Base-by-base conservation (phyloP, 257 asterid species). In the Dorcoceras hygrometricum region DNA sequence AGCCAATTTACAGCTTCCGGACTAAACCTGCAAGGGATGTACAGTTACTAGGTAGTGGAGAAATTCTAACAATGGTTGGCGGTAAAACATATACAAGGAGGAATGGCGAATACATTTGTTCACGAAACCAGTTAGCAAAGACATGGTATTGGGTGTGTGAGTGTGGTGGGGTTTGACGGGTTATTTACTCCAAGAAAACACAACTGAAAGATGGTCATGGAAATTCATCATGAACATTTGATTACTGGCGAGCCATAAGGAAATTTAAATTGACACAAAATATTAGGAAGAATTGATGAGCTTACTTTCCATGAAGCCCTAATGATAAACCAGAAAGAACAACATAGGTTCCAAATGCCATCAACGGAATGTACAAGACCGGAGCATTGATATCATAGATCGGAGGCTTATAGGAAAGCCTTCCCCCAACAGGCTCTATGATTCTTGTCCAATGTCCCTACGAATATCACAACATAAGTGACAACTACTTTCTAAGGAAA, bases 401-500 rank as follows among this genome's bases (percentile, higher is more conserved):
- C 23, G 87, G 87, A 29, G 85, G 87, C 57, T 82, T 82, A 75
- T 82, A 82, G 51, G 87, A 79, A 25, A 79, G 85, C 77, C 84
- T 77, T 10, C 87, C 87, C 11, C 87, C 83, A 29, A 82, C 87
- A 46, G 87, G 87, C 71, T 82, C 87, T 2, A 82, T 72, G 70
- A 79, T 82, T 75, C 87, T 79, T 4, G 84, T 82, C 87, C 87
- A 82, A 72, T 82, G 84, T 32, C 87, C 87, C 87, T 82, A 70
- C n/a, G 63, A 58, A 22, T 55, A 72, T 64, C 7, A 20, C 59
- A 63, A 73, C 56, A 65, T 20, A 24, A 23, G 26, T 66, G 54
- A 66, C n/a, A 11, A 46, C 62, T 27, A 22, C 61, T 51, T n/a
- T 18, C 5, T 8, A 57, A 51, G 5, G 58, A 48, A 57, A 53